phyloP scores from a whole-genome alignment of 129 eudicot species.

The Erigeron canadensis region DNA sequence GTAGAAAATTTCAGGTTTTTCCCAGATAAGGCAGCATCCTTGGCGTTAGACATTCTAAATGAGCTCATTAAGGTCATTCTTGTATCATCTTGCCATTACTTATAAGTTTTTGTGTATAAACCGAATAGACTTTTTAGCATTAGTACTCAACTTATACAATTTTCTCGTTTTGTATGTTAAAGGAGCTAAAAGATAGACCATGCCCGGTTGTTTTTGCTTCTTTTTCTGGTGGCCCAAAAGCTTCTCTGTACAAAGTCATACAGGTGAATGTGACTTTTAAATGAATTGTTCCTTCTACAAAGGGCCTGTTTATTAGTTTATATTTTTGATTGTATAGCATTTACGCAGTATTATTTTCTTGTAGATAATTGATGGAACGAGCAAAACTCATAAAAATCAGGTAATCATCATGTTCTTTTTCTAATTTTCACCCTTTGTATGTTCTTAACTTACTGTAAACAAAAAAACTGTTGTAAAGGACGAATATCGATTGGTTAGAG shows the following conservation, averaged over 20 bases:
- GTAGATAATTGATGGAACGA: neutral
- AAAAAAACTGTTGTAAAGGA: neutral
- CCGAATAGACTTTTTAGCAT: neutral
- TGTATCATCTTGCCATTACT: neutral
- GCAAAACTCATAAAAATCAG: neutral
- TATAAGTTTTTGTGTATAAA: neutral
- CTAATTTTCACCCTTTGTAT: neutral
- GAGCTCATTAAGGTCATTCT: neutral
- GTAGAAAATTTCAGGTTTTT: neutral
- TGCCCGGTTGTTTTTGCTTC: neutral
- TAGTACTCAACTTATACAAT: neutral
- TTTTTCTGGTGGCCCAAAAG: neutral
- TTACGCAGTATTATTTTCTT: neutral
- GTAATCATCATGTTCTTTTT: neutral
- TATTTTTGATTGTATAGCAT: neutral
- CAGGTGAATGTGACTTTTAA: neutral
- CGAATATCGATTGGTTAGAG: slow-evolving; percentile 1
- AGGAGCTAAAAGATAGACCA: neutral
- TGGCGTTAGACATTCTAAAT: neutral
- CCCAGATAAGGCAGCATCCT: neutral
- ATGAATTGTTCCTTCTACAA: neutral
- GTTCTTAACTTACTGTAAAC: neutral
- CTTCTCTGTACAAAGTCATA: neutral
- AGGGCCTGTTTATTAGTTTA: neutral
- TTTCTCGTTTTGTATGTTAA: neutral